Conservation (phyloP, 805 yeast species). For the Candida endomychidarum region DNA sequence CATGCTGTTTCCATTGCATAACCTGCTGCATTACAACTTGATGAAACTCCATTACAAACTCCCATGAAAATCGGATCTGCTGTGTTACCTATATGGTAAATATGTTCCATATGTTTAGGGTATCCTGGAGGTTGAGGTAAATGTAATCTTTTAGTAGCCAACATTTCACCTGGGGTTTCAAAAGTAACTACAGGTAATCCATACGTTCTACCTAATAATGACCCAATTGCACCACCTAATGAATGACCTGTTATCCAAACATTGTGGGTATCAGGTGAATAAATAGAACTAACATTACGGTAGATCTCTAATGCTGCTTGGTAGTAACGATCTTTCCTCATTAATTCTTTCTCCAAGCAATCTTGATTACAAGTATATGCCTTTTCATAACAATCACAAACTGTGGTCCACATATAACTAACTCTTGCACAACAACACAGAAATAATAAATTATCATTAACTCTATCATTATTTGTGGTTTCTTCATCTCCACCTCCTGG, state of each 20-base stretch:
- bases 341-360: constrained; percentile 77
- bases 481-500: constrained; percentile 54
- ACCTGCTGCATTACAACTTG: constrained; percentile 87
- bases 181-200: constrained; percentile 89
- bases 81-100: constrained; percentile 95
- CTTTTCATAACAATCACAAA: constrained; percentile 86
- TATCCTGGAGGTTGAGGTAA: constrained; percentile 92
- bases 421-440: constrained; percentile 96
- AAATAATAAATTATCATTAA: constrained; percentile 84
- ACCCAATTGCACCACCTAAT: constrained; percentile 83
- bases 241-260: constrained; percentile 97
- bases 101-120: constrained; percentile 71
- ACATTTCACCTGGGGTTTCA: constrained; percentile 89
- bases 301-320: constrained; percentile 76
- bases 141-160: constrained; percentile 82
- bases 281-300: constrained; percentile 61
- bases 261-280: constrained; percentile 60
- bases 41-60: constrained; percentile 90
- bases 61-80: constrained; percentile 98
- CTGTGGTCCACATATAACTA: constrained; percentile 89
- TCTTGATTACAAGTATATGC: constrained; percentile 86
- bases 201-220: constrained; percentile 81
- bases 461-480: constrained; percentile 77
- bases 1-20: constrained; percentile 97
- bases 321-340: constrained; percentile 77